phyloP scores from a whole-genome alignment of 306 rosid genomes.

The Cercis canadensis region DNA sequence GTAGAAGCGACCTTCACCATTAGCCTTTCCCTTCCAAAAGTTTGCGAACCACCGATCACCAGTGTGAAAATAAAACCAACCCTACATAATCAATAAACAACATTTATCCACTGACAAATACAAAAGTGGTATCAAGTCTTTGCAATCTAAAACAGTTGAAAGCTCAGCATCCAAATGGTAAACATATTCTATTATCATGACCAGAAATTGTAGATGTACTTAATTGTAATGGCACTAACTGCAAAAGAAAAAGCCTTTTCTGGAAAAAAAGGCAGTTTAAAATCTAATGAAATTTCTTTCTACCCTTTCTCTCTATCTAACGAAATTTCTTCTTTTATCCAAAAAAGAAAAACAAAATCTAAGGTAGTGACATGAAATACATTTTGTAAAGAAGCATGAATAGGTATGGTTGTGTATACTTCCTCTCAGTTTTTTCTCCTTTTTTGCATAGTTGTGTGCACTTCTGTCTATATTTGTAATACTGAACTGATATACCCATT shows the following conservation, averaged over 20 bases:
- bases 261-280: background rate
- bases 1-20: slow-evolving; percentile 94
- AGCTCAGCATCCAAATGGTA: background rate
- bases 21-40: slow-evolving; percentile 99
- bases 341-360: too few species aligned
- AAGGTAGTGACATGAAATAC: too few species aligned
- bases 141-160: background rate
- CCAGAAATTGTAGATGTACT: background rate
- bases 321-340: too few species aligned
- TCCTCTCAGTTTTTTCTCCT: background rate
- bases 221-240: background rate
- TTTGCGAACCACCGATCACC: slow-evolving; percentile 95
- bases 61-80: slow-evolving; percentile 92
- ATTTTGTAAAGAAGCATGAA: background rate
- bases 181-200: background rate
- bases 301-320: too few species aligned
- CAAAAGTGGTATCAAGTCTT: background rate
- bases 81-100: slow-evolving; percentile 52
- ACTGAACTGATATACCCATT: too few species aligned
- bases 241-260: background rate
- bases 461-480: too few species aligned
- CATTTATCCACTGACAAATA: background rate
- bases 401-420: background rate
- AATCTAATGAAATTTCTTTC: too few species aligned
- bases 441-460: too few species aligned